Evolutionary conservation across 805 yeast species (phyloP), one percentile per base, ranked within the genome.

Genomic region (Metschnikowia cubensis): DNA sequence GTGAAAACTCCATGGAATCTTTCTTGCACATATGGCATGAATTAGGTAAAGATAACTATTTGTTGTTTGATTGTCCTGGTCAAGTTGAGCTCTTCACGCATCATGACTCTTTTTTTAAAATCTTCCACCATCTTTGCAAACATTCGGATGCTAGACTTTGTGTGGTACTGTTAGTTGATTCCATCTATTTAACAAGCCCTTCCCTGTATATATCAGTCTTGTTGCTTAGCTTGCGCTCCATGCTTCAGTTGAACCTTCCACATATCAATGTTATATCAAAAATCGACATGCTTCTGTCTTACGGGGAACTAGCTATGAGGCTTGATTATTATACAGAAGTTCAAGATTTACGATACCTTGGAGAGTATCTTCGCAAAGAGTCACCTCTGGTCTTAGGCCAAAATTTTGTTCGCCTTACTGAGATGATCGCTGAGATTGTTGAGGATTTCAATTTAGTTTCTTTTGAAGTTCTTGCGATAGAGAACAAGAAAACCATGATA

Each of bases 81-180:
- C 99, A 94, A 65, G 94, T 90, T 1, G 99, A 94, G 65, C 76
- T 94, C 14, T 94, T 88, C 69, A 94, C 99, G 2, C 95, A 88
- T 62, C 96, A 89, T 60, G 79, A 84, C 0, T 83, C 96, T 0
- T 70, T 95, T 39, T 77, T 75, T 38, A 73, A 74, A 47, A 85
- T 94, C 4, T 88, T 91, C 67, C 77, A 79, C 53, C 75, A 65
- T 42, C 69, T 94, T 41, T 58, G 59, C 1, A 84, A 82, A 51
- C 37, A 45, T 11, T 82, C 82, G 45, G 90, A 83, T 53, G 77
- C 89, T 59, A 74, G 98, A 46, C 65, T 87, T 6, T 85, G 92
- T 57, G 97, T 92, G 22, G 91, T 94, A 0, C 87, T 91, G 45
- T 71, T 94, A 40, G 81, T 92, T 11, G 99, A 94, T 62, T 84